Evolutionary conservation across 805 yeast genomes (phyloP), one percentile per base, ranked within the genome.

Genomic region (Candida takata): DNA sequence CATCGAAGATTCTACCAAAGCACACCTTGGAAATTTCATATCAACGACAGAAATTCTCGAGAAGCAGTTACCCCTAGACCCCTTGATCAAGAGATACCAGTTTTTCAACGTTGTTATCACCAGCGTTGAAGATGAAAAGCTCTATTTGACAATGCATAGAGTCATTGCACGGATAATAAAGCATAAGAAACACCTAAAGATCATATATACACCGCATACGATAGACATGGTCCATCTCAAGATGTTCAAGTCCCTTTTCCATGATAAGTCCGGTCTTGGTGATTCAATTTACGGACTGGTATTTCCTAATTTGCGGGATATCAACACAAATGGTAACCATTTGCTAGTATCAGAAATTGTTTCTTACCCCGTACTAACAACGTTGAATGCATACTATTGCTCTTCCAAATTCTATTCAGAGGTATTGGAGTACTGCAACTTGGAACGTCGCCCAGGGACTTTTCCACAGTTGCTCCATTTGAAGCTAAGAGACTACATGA

Each of bases 401-500:
- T 48, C 56, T 4, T 42, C 55, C 8, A 47, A 38, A 17, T 48
- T 51, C 35, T 42, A 47, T 33, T 41, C 44, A 12, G 42, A 51
- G 16, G 44, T 47, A 5, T 44, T 51, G 27, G 45, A 44, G 1
- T 37, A 38, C 29, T 31, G 49, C 8, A 39, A 52, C 31, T 19
- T 41, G 14, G 13, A 19, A 6, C 40, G 40, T 18, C 40, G 35
- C 26, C 27, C 35, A 8, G 7, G 4, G 11, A 38, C 40, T 1
- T 45, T 51, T 30, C 53, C 53, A 8, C 9, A 27, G 4, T 28
- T 51, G 18, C 38, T 27, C 4, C 25, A 39, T 14, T 28, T 52
- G 26, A 51, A 47, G 30, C 31, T 54, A 8, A 45, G 42, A 13
- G 52, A 48, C 24, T 52, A 54, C 31, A 53, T 52, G 50, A 50